Base-by-base conservation (phyloP, 108 stramenopile genomes). In the Nitzschia putrida region DNA sequence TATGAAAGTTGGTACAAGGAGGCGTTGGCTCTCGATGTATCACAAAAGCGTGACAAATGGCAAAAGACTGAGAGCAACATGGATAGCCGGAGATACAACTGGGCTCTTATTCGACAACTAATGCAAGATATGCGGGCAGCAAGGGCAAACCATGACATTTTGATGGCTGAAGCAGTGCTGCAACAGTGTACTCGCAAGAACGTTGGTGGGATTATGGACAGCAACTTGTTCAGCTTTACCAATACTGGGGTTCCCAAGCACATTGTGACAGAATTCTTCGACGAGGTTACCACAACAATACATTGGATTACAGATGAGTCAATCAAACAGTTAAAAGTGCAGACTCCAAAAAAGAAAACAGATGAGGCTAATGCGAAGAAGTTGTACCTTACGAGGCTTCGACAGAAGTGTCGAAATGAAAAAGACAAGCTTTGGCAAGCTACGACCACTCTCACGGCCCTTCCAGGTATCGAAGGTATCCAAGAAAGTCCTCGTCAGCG, bases 121-220 rank as follows among this genome's bases (percentile, higher is more conserved):
- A 80, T 91, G 56, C 7, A 57, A 13, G 86, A 89, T 63, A 75
- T 95, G 84, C 61, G 76, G 25, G 53, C 66, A 10, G 90, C 90
- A 12, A 71, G 90, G 60, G 40, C 70, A 10, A 77, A 74, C 3
- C 56, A 80, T 16, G 86, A 91, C 63, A 39, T 79, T 10, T 44
- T 90, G 3, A 37, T 71, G 29, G 87, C 90, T 7, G 69, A 90
- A 58, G 89, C 85, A 24, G 91, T 93, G 21, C 74, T 95, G 49
- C 90, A 89, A 70, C 90, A 90, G 71, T 95, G 94, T 66, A 93
- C 94, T 13, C 67, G 94, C 44, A 90, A 91, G 61, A 95, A 95
- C 80, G 90, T 95, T 6, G 94, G 94, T 8, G 94, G 94, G 0
- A 87, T 95, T 43, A 95, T 95, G 94, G 86, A 83, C 53, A 87